phyloP scores from a whole-genome alignment of 805 yeast genomes.

The Blastobotrys terrestris region DNA sequence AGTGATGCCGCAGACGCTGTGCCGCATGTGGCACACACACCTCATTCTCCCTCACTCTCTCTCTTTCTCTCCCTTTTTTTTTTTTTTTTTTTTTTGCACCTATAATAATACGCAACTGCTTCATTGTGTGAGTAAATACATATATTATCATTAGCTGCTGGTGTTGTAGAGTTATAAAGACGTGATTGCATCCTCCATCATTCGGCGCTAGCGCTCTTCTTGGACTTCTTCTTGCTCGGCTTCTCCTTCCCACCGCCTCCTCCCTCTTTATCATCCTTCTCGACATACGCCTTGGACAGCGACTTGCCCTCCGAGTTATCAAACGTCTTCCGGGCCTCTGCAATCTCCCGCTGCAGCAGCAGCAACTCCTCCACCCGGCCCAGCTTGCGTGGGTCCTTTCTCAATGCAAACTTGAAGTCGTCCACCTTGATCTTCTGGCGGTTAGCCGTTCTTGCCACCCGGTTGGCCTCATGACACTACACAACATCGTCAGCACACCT shows the following conservation, averaged over 20 bases:
- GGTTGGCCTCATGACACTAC: slow-evolving; percentile 46
- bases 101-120: too few species aligned
- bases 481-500: neutral
- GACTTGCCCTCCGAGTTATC: slow-evolving; percentile 53
- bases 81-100: slow-evolving; percentile 1
- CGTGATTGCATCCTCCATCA: too few species aligned
- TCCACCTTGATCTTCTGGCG: slow-evolving; percentile 63
- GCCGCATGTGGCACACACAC: neutral
- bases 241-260: slow-evolving; percentile 2
- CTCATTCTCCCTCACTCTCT: too few species aligned
- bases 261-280: slow-evolving; percentile 27
- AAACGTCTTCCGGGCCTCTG: slow-evolving; percentile 61
- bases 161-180: too few species aligned
- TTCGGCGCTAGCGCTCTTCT: too few species aligned
- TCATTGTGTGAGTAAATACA: neutral
- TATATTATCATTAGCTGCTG: too few species aligned
- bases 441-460: slow-evolving; percentile 44
- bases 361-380: slow-evolving; percentile 66
- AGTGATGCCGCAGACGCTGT: neutral
- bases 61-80: slow-evolving; percentile 20
- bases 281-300: slow-evolving; percentile 25
- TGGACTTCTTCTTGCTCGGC: slow-evolving; percentile 1
- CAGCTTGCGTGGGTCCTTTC: slow-evolving; percentile 59
- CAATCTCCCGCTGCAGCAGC: slow-evolving; percentile 51
- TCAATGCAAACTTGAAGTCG: slow-evolving; percentile 63